Evolutionary conservation across 2,329 filamentous ascomycete genomes (phyloP).

Genomic region (Zymoseptoria pseudotritici): DNA sequence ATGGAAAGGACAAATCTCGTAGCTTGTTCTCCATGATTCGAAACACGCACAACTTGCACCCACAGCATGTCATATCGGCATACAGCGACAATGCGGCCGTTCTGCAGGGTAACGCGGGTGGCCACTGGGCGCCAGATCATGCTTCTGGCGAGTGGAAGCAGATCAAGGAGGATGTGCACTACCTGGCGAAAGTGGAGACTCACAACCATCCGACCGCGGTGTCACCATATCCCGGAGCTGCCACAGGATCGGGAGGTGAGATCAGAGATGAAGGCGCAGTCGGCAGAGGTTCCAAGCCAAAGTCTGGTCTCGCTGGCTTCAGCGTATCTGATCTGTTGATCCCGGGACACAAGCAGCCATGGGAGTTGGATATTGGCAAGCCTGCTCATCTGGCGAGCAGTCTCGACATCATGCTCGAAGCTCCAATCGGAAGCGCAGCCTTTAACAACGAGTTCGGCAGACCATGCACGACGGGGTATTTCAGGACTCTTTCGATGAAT

Average conservation of each 20-base stretch:
- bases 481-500: slow-evolving; percentile 76
- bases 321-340: slow-evolving; percentile 93
- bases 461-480: slow-evolving; percentile 80
- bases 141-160: slow-evolving; percentile 81
- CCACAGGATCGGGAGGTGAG: slow-evolving; percentile 90
- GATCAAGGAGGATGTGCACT: slow-evolving; percentile 77
- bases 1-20: slow-evolving; percentile 69
- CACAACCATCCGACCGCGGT: slow-evolving; percentile 97
- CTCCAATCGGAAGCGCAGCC: slow-evolving; percentile 84
- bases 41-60: slow-evolving; percentile 76
- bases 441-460: slow-evolving; percentile 98
- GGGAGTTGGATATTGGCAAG: slow-evolving; percentile 86
- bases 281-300: slow-evolving; percentile 83
- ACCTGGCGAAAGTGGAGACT: slow-evolving; percentile 91
- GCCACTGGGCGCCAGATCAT: slow-evolving; percentile 82
- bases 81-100: slow-evolving; percentile 99
- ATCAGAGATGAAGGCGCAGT: slow-evolving; percentile 94
- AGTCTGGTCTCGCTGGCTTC: slow-evolving; percentile 86
- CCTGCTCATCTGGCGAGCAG: slow-evolving; percentile 88
- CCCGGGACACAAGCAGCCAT: slow-evolving; percentile 71
- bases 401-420: slow-evolving; percentile 95
- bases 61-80: slow-evolving; percentile 80
- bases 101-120: slow-evolving; percentile 61
- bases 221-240: slow-evolving; percentile 85
- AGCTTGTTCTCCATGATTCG: slow-evolving; percentile 94